Base-by-base conservation (phyloP, 2,329 filamentous ascomycete species). In the Aureobasidium sp. region DNA sequence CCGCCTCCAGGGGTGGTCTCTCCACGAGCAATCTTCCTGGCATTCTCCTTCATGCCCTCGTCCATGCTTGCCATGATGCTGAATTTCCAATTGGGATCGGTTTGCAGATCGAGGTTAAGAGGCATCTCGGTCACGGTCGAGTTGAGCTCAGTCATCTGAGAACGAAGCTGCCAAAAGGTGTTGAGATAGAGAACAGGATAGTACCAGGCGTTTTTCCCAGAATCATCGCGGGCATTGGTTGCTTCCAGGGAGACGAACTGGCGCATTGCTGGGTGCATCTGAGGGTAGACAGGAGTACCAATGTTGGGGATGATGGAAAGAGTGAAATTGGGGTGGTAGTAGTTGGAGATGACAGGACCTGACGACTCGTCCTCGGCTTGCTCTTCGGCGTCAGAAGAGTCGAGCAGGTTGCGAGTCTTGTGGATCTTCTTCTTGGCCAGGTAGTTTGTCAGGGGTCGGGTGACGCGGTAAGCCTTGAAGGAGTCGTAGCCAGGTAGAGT, bases 301-400 rank as follows among this genome's bases (percentile, higher is more conserved):
- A 86, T 80, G 68, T 91, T 87, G 3, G 92, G 91, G 54, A 99
- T 84, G 69, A 97, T 85, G 6, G 91, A 90, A 64, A 99, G 79
- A 56, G 89, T 95, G 68, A 95, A 88, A 75, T 99, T 99, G 7
- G 94, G 89, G 75, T 99, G 94, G 73, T 97, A 99, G 78, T 92
- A 96, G 60, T 87, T 95, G 49, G 83, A 85, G 65, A 96, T 84
- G 59, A 87, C 79, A n/a, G 90, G 86, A 0, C 86, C 86, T 5
- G 81, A 76, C 2, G 79, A 77, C 61, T 82, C 78, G 60, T 75
- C 73, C 5, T 76, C 76, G 66, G 81, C 78, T n/a, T 79, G 79
- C n/a, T 81, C 77, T 7, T 81, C 78, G 15, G 70, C 73, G 8
- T 77, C 73, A 64, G 74, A 69, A 42, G 78, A 77, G 54, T 81